A percentile compares a stretch with the other conserved stretches of the same genome.
Conservation (phyloP, 139 green algal genomes). For the Tetradesmus obliquus region DNA sequence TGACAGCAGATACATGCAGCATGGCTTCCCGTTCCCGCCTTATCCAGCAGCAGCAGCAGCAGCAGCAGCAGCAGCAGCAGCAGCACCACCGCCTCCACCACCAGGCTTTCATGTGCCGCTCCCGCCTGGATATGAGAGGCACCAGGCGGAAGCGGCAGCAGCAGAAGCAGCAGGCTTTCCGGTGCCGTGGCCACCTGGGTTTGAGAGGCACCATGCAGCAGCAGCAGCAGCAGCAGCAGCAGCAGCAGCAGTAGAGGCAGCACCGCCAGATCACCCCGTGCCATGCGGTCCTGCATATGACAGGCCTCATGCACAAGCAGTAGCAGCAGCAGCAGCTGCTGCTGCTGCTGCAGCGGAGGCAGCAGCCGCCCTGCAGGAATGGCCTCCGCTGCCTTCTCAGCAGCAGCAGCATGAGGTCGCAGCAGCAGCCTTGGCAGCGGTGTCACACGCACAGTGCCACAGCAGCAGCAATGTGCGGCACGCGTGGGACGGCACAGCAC, state of each 20-base stretch:
- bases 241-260: too few species aligned
- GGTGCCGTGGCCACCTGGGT: too few species aligned
- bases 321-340: too few species aligned
- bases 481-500: neutral
- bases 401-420: neutral
- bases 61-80: neutral
- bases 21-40: neutral
- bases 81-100: neutral
- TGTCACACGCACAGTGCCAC: neutral
- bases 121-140: neutral
- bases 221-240: too few species aligned
- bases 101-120: neutral
- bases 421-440: neutral
- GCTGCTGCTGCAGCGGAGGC: too few species aligned
- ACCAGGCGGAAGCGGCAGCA: neutral
- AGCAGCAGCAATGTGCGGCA: neutral
- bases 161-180: neutral
- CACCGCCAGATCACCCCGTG: too few species aligned
- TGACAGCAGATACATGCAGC: neutral
- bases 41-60: neutral
- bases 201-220: too few species aligned
- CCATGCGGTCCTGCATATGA: too few species aligned
- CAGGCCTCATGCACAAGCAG: neutral
- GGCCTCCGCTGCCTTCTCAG: neutral
- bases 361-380: neutral